Evolutionary conservation across 495 filamentous ascomycete genomes (phyloP).

Genomic region (Emericellopsis terricola): DNA sequence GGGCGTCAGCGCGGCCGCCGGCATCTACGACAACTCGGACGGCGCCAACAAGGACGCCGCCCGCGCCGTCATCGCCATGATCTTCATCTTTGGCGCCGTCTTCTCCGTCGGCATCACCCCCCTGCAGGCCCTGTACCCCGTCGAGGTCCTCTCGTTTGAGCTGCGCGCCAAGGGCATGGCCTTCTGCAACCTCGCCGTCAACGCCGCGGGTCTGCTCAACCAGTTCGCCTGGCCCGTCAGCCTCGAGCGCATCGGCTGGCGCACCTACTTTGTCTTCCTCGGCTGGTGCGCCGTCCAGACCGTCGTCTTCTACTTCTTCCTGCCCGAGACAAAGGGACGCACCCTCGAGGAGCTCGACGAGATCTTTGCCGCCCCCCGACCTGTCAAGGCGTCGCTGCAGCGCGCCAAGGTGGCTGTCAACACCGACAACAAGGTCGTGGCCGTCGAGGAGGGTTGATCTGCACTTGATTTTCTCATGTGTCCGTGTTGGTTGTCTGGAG

Average conservation of each 20-base stretch:
- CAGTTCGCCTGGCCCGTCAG: constrained; percentile 49
- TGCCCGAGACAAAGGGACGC: constrained; percentile 66
- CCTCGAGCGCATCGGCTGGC: constrained; percentile 36
- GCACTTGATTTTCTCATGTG: no score
- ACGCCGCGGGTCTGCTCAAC: constrained; percentile 34
- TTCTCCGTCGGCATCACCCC: constrained; percentile 50
- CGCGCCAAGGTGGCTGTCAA: constrained; percentile 16
- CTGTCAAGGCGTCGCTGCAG: no score
- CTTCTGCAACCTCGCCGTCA: constrained; percentile 32
- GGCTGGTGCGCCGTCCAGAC: constrained; percentile 50
- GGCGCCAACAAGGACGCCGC: constrained; percentile 23
- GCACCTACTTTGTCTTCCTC: constrained; percentile 43
- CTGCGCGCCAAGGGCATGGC: constrained; percentile 43
- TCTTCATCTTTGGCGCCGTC: constrained; percentile 50
- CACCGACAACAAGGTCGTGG: constrained; percentile 12
- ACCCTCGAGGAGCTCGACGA: constrained; percentile 49
- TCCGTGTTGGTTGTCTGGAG: no score
- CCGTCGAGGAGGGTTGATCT: constrained; percentile 10
- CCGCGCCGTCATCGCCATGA: constrained; percentile 36
- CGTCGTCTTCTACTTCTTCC: constrained; percentile 43
- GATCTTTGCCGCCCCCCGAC: constrained; percentile 17
- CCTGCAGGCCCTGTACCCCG: constrained; percentile 44
- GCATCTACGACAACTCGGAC: constrained; percentile 41
- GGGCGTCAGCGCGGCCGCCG: constrained; percentile 28
- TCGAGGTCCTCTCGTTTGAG: constrained; percentile 56